A percentile compares a stretch with the other conserved stretches of the same genome.
phyloP scores from a whole-genome alignment of 495 filamentous ascomycete species.

The Choiromyces venosus region DNA sequence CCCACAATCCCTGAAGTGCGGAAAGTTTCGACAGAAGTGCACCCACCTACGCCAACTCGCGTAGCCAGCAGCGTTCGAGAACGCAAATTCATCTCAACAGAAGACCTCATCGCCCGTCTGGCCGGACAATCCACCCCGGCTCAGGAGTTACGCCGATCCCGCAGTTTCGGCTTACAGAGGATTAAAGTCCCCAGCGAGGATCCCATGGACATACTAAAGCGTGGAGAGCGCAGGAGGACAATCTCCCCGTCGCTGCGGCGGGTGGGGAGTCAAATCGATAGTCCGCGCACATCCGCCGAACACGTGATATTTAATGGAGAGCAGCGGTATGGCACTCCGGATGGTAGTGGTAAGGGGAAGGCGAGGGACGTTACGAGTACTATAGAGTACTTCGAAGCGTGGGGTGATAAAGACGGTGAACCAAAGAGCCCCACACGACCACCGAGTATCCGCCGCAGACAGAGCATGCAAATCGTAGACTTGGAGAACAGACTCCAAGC shows the following conservation, averaged over 20 bases:
- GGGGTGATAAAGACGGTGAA: slow-evolving; percentile 83
- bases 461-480: slow-evolving; percentile 93
- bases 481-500: slow-evolving; percentile 50
- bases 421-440: slow-evolving; percentile 91
- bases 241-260: slow-evolving; percentile 29
- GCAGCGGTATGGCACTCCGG: slow-evolving; percentile 5
- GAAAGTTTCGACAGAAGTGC: slow-evolving; percentile 5
- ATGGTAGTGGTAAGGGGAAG: slow-evolving; percentile 57
- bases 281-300: slow-evolving; percentile 30
- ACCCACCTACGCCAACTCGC: neutral
- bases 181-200: slow-evolving; percentile 13
- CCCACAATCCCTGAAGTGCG: slow-evolving; percentile 18
- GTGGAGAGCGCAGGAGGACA: slow-evolving; percentile 32
- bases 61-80: slow-evolving; percentile 3
- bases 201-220: slow-evolving; percentile 40
- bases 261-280: slow-evolving; percentile 34
- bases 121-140: slow-evolving; percentile 19
- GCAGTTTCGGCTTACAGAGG: slow-evolving; percentile 3
- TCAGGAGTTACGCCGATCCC: neutral
- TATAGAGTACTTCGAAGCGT: slow-evolving; percentile 67
- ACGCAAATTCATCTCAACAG: slow-evolving; percentile 33
- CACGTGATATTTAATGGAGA: slow-evolving; percentile 40
- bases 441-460: slow-evolving; percentile 88
- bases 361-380: slow-evolving; percentile 49
- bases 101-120: slow-evolving; percentile 36